Conservation (phyloP, 2,329 filamentous ascomycete genomes). For the Calonectria montana region DNA sequence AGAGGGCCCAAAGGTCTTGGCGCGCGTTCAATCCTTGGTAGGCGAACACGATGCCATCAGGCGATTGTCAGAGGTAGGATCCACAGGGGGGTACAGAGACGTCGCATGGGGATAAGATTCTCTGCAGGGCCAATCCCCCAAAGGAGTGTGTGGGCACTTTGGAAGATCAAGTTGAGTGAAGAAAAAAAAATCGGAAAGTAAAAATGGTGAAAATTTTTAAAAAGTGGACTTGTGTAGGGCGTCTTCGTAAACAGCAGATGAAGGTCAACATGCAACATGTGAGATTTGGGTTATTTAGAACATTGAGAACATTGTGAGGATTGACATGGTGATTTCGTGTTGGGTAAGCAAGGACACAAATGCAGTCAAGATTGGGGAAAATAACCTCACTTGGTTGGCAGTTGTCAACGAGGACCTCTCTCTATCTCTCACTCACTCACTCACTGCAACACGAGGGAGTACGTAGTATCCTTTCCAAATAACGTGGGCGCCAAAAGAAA, state of each 20-base stretch:
- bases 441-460: too few species aligned
- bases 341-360: background rate
- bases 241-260: background rate
- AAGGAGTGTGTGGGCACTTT: conserved; percentile 1
- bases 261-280: background rate
- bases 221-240: background rate
- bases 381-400: background rate
- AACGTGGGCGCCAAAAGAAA: background rate
- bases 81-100: background rate
- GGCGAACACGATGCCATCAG: conserved; percentile 8
- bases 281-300: too few species aligned
- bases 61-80: background rate
- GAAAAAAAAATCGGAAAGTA: background rate
- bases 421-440: too few species aligned
- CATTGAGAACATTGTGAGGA: background rate
- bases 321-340: background rate
- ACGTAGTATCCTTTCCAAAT: too few species aligned
- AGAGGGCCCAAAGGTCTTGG: background rate
- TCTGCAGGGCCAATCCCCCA: background rate
- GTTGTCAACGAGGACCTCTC: too few species aligned
- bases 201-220: conserved; percentile 8
- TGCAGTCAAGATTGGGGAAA: background rate
- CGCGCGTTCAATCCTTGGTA: background rate
- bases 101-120: conserved; percentile 9
- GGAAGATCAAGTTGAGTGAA: background rate